Evolutionary conservation across 805 yeast genomes (phyloP).

Genomic region (Candida verbasci): DNA sequence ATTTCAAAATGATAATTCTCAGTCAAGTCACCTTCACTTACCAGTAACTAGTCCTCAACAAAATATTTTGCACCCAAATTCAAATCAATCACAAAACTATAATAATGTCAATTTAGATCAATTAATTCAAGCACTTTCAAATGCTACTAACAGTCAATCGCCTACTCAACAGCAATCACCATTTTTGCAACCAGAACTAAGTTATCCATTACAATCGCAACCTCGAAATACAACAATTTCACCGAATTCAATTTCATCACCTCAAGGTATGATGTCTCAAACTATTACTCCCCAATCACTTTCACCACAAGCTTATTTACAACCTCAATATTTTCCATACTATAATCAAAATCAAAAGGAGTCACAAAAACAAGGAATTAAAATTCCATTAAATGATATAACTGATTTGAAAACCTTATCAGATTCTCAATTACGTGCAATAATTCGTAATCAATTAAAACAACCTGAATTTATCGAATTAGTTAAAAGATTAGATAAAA

Average conservation of each 20-base stretch:
- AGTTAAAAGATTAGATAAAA: constrained; percentile 10
- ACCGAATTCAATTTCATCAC: background rate
- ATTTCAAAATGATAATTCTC: background rate
- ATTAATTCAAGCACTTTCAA: background rate
- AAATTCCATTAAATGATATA: constrained; percentile 2
- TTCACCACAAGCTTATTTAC: background rate
- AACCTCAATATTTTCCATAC: background rate
- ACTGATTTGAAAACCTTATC: constrained; percentile 5
- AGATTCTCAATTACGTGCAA: background rate
- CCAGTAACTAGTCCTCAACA: background rate
- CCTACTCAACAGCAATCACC: background rate
- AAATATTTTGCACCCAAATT: background rate
- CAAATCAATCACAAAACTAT: constrained; percentile 2
- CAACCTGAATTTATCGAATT: constrained; percentile 9
- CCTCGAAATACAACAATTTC: background rate
- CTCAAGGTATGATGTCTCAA: too few relatives aligned
- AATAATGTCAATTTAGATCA: too few relatives aligned
- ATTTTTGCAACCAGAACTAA: background rate
- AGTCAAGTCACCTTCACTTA: constrained; percentile 1
- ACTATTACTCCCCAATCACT: background rate
- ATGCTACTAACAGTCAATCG: too few relatives aligned
- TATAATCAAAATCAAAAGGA: background rate
- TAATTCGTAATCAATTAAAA: constrained; percentile 7
- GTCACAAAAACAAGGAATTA: background rate
- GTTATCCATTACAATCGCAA: background rate